Conservation (phyloP, 495 filamentous ascomycete species). For the Sporormia fimetaria region DNA sequence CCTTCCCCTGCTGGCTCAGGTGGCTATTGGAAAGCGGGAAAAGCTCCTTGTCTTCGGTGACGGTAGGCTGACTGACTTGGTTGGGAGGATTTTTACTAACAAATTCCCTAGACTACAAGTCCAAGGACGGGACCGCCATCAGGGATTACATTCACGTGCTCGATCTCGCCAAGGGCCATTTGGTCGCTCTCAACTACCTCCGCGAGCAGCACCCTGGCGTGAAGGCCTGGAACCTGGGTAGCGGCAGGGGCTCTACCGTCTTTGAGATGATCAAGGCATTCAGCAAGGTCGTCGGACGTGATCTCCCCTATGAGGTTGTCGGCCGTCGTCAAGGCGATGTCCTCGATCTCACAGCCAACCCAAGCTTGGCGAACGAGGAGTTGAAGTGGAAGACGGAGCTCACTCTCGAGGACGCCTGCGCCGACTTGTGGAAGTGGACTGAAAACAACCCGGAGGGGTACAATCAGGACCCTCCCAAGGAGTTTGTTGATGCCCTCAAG, state of each 20-base stretch:
- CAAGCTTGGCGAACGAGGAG: conserved; percentile 73
- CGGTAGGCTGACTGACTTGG: conserved; percentile 41
- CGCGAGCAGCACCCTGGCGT: conserved; percentile 82
- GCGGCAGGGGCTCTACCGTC: conserved; percentile 89
- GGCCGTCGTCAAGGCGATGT: conserved; percentile 80
- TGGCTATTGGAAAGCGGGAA: conserved; percentile 87
- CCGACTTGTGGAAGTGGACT: conserved; percentile 89
- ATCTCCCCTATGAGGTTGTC: conserved; percentile 79
- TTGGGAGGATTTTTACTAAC: conserved; percentile 9
- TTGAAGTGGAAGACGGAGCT: conserved; percentile 84
- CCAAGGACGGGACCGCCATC: conserved; percentile 63
- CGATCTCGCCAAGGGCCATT: conserved; percentile 79
- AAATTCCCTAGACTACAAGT: conserved; percentile 62
- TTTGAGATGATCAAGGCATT: conserved; percentile 97
- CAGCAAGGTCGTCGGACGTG: conserved; percentile 67
- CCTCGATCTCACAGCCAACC: conserved; percentile 86
- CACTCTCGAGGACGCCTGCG: conserved; percentile 84
- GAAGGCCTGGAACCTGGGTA: conserved; percentile 92
- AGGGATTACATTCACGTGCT: conserved; percentile 75
- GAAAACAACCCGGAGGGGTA: conserved; percentile 95
- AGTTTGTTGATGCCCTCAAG: conserved; percentile 49
- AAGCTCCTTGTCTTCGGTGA: conserved; percentile 92
- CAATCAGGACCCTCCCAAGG: conserved; percentile 74
- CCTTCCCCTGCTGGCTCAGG: conserved; percentile 85
- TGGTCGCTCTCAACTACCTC: conserved; percentile 86